These are phyloP conservation scores for Colletotrichum trifolii DNA, from an alignment of 2,329 filamentous ascomycete species.

Conservation along the genomic window DNA sequence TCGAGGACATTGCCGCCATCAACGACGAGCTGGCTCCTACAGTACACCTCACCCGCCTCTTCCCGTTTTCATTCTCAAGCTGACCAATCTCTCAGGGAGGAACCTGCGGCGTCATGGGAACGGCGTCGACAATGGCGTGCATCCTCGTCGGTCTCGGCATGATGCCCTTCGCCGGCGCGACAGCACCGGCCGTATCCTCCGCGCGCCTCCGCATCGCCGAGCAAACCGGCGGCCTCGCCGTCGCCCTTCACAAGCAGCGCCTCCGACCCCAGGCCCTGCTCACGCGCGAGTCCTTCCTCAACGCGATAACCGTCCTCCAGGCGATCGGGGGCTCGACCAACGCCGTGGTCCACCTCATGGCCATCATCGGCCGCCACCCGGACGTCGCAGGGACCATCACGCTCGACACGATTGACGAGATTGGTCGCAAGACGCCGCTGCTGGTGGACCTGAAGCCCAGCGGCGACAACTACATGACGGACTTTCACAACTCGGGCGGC, in stretches of 20 bases:
- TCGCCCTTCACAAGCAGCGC: conserved; percentile 72
- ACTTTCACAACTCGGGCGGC: conserved; percentile 89
- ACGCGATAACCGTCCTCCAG: conserved; percentile 88
- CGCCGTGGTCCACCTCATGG: conserved; percentile 85
- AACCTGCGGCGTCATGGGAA: conserved; percentile 92
- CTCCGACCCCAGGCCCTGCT: conserved; percentile 78
- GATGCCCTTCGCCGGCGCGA: conserved; percentile 80
- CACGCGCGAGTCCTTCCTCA: conserved; percentile 81
- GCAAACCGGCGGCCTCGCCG: conserved; percentile 75
- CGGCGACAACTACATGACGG: conserved; percentile 88
- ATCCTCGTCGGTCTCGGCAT: conserved; percentile 86
- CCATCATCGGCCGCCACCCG: conserved; percentile 81
- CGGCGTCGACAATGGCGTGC: conserved; percentile 90
- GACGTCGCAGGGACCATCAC: conserved; percentile 72
- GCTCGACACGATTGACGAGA: conserved; percentile 81
- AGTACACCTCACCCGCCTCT: conserved; percentile 49
- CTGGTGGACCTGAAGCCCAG: conserved; percentile 88
- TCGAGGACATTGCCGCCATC: conserved; percentile 76
- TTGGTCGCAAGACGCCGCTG: conserved; percentile 81
- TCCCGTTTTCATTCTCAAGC: neutral
- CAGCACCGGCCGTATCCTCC: conserved; percentile 81
- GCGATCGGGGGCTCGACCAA: conserved; percentile 88
- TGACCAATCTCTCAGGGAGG: conserved; percentile 61
- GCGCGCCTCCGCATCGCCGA: conserved; percentile 85
- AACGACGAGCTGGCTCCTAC: conserved; percentile 81